Base-by-base conservation (phyloP, 176 grass and related monocot genomes). In the Carex cristatella region DNA sequence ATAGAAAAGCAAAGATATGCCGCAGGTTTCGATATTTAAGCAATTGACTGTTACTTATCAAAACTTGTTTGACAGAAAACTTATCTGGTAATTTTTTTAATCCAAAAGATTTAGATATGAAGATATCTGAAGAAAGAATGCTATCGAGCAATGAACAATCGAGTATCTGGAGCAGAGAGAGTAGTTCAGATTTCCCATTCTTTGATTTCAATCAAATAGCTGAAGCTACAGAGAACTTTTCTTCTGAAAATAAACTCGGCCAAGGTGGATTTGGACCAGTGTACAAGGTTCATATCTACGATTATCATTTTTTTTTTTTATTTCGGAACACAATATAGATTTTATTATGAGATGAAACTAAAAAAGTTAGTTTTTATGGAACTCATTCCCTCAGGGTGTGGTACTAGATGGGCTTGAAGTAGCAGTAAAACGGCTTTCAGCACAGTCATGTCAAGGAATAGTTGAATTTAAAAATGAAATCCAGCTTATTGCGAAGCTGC, bases 391-490 rank as follows among this genome's bases (percentile, higher is more conserved):
- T 69, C 18, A 87, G 65, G 82, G 38, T 65, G 6, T 80, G 61
- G 18, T 77, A 40, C 33, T 4, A 35, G 57, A 87, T 60, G 89
- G 89, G 32, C 79, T 83, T 27, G 85, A 87, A 31, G 64, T 90
- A 80, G 89, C 81, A 44, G 75, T 90, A 4, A 90, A 90, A 35
- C 85, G 85, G 61, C 85, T 90, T 7, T 87, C 89, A 6, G 79
- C 59, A 49, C 56, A 62, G 65, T 90, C 89, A 23, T n/a, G 19
- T 19, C 89, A 90, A 81, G 89, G 89, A 37, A 58, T 87, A 71
- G 89, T 87, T 16, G 89, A 90, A 79, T 90, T 90, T 38, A 87
- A 85, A 64, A 90, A 86, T 66, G 89, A 90, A 86, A 86, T 87
- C 67, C 28, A 73, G 6, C 66, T 90, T 67, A 90, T 90, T 51